phyloP scores from a whole-genome alignment of 257 asterid species.

The Craterostigma plantagineum region DNA sequence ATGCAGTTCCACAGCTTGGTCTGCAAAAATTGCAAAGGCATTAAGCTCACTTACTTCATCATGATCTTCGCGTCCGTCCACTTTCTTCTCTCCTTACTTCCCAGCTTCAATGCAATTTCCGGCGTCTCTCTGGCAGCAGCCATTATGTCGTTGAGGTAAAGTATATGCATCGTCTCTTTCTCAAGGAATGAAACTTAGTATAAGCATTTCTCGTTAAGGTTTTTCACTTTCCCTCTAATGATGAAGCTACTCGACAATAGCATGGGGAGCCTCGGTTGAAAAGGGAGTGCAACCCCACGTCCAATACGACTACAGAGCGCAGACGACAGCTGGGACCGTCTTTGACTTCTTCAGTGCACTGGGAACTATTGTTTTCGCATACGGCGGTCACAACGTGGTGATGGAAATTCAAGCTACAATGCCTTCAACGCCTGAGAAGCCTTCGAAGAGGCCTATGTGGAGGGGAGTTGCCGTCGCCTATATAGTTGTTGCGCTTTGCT shows the following conservation, averaged over 20 bases:
- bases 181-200: too few species aligned
- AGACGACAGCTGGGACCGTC: slow-evolving; percentile 6
- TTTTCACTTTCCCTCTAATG: too few species aligned
- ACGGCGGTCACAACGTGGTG: slow-evolving; percentile 27
- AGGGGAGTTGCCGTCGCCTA: slow-evolving; percentile 17
- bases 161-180: not conserved
- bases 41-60: slow-evolving; percentile 14
- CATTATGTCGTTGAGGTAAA: slow-evolving; percentile 15
- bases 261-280: slow-evolving; percentile 20
- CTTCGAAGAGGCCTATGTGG: slow-evolving; percentile 25
- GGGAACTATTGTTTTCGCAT: slow-evolving; percentile 20
- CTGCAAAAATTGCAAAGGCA: slow-evolving; percentile 10
- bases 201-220: too few species aligned
- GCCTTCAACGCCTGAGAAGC: slow-evolving; percentile 19
- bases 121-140: slow-evolving; percentile 26
- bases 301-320: slow-evolving; percentile 15
- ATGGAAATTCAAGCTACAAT: slow-evolving; percentile 27
- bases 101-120: slow-evolving; percentile 20
- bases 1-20: slow-evolving; percentile 17
- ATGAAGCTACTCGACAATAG: slow-evolving; percentile 20
- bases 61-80: slow-evolving; percentile 25
- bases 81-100: slow-evolving; percentile 23
- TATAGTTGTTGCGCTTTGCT: slow-evolving; percentile 15
- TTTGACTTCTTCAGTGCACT: slow-evolving; percentile 18
- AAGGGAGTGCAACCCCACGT: slow-evolving; percentile 13